These are phyloP conservation scores for Oryza glaberrima DNA, from an alignment of 176 grass and related monocot species.

Conservation along the genomic window DNA sequence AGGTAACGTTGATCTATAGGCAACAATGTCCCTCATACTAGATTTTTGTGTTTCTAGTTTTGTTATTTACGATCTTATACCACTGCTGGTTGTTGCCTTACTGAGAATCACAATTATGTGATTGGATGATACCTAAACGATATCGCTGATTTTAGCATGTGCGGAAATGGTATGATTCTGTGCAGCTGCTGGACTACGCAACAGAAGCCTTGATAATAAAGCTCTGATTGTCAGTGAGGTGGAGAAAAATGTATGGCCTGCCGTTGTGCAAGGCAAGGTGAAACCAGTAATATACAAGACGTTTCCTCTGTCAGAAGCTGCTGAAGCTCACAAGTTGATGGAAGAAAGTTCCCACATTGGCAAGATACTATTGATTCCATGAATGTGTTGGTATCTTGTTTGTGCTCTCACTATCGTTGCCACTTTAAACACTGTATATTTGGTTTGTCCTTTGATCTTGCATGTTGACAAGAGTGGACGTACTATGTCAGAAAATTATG, in stretches of 20 bases:
- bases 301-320: slow-evolving; percentile 69
- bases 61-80: neutral
- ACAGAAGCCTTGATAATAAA: slow-evolving; percentile 68
- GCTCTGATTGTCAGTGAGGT: slow-evolving; percentile 72
- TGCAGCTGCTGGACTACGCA: slow-evolving; percentile 72
- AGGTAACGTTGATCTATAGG: slow-evolving; percentile 38
- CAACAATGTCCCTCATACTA: neutral
- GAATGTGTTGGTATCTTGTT: neutral
- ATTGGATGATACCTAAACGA: neutral
- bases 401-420: neutral
- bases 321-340: slow-evolving; percentile 76
- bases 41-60: neutral
- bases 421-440: neutral
- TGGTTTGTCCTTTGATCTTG: neutral
- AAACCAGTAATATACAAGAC: slow-evolving; percentile 74
- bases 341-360: slow-evolving; percentile 78
- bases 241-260: slow-evolving; percentile 82
- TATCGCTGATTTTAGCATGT: neutral
- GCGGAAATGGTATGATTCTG: neutral
- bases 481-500: neutral
- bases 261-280: slow-evolving; percentile 63
- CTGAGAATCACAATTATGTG: neutral
- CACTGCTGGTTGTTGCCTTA: neutral
- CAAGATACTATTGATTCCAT: slow-evolving; percentile 87
- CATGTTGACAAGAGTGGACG: neutral